Conservation (phyloP, 305 asterid genomes). For the Petunia hybrid region DNA sequence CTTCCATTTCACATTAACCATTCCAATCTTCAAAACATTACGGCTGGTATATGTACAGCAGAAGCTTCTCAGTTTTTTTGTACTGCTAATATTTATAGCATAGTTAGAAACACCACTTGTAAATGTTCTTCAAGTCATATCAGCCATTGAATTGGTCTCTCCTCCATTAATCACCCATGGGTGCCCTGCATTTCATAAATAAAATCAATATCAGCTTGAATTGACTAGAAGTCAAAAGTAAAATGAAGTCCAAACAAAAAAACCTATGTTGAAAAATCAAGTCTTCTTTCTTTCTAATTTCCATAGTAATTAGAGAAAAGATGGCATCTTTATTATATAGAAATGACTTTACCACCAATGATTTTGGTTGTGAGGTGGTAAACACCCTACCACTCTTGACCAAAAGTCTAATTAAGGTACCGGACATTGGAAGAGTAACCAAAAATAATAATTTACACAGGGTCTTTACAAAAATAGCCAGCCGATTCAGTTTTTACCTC, state of each 20-base stretch:
- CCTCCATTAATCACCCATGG: conserved; percentile 80
- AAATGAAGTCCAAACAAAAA: background rate
- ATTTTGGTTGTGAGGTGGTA: too few relatives aligned
- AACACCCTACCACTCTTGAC: too few relatives aligned
- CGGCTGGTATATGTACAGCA: background rate
- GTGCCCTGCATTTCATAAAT: conserved; percentile 57
- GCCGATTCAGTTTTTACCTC: too few relatives aligned
- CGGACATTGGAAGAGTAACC: too few relatives aligned
- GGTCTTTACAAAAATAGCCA: too few relatives aligned
- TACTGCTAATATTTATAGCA: background rate
- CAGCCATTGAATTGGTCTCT: conserved; percentile 53
- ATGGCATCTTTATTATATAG: background rate
- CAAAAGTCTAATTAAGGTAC: too few relatives aligned
- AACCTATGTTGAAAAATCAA: background rate
- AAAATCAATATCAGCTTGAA: background rate
- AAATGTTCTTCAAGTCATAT: conserved; percentile 36
- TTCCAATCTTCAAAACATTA: background rate
- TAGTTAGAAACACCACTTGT: background rate
- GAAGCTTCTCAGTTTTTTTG: background rate
- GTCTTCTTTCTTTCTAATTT: background rate
- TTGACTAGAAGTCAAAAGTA: background rate
- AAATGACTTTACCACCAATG: too few relatives aligned
- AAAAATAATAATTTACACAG: too few relatives aligned
- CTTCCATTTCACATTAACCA: conserved; percentile 9
- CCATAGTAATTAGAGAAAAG: background rate